These are phyloP conservation scores for Ophiocordyceps camponoti-leonardi DNA, from an alignment of 2,329 filamentous ascomycete genomes.

Conservation along the genomic window DNA sequence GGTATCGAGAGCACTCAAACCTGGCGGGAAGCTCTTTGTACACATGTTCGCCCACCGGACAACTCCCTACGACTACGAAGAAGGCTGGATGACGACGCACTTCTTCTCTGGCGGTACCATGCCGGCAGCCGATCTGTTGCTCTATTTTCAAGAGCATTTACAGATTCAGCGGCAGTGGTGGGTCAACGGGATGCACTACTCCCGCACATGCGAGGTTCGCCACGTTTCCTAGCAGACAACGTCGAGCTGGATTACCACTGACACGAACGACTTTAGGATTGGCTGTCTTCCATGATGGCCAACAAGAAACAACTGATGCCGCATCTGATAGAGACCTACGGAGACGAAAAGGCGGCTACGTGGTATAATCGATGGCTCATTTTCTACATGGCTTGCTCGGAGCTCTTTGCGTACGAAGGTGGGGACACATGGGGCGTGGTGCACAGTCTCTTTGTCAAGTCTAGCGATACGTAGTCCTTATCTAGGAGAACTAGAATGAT, in stretches of 20 bases:
- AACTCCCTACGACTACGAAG: conserved; percentile 53
- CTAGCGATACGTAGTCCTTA: conserved; percentile 2
- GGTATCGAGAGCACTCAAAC: conserved; percentile 38
- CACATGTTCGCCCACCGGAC: conserved; percentile 49
- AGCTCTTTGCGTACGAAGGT: conserved; percentile 47
- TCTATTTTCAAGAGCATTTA: conserved; percentile 49
- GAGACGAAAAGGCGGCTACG: conserved; percentile 35
- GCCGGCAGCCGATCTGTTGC: conserved; percentile 47
- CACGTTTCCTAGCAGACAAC: background rate
- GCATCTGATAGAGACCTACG: conserved; percentile 46
- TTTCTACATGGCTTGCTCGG: conserved; percentile 55
- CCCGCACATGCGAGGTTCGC: conserved; percentile 48
- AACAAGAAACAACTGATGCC: conserved; percentile 46
- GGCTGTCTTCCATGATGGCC: conserved; percentile 41
- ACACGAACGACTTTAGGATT: conserved; percentile 25
- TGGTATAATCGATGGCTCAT: conserved; percentile 60
- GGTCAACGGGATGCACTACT: conserved; percentile 52
- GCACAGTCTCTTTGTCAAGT: conserved; percentile 51
- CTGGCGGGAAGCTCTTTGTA: conserved; percentile 49
- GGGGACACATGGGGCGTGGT: conserved; percentile 52
- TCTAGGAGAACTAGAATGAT: background rate
- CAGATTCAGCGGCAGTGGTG: conserved; percentile 49
- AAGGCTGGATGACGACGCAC: conserved; percentile 57
- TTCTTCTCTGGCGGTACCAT: conserved; percentile 63
- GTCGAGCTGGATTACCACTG: background rate